phyloP scores from a whole-genome alignment of 1,284 basidiomycete genomes.

The Baeospora myosura region DNA sequence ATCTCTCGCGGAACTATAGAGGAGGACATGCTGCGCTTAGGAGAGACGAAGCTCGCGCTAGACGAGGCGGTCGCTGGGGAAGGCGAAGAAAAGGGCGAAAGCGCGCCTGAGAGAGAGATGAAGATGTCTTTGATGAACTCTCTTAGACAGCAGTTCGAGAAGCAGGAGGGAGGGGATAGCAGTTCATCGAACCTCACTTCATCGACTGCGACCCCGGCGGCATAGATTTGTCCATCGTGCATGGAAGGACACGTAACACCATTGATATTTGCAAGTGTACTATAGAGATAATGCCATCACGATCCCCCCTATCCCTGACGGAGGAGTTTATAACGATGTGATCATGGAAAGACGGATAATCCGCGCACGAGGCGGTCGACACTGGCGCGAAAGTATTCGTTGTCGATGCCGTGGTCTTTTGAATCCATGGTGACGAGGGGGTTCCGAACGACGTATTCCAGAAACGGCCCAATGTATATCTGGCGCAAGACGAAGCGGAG shows the following conservation, averaged over 20 bases:
- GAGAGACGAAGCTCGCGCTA: slow-evolving; percentile 82
- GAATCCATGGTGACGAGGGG: slow-evolving; percentile 82
- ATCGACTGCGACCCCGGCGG: too few species aligned
- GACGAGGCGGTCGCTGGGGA: slow-evolving; percentile 90
- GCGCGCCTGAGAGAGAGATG: slow-evolving; percentile 69
- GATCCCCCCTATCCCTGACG: too few species aligned
- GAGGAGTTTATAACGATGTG: too few species aligned
- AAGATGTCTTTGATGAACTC: slow-evolving; percentile 76
- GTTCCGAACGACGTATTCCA: slow-evolving; percentile 90
- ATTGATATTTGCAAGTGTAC: slow-evolving; percentile 2
- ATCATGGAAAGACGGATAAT: slow-evolving; percentile 55
- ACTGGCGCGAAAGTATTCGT: slow-evolving; percentile 82
- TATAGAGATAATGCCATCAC: not conserved
- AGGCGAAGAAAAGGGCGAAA: slow-evolving; percentile 49
- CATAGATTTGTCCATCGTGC: slow-evolving; percentile 6
- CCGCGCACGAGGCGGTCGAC: slow-evolving; percentile 73
- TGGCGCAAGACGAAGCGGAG: slow-evolving; percentile 80
- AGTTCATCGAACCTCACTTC: too few species aligned
- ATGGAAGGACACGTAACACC: slow-evolving; percentile 1
- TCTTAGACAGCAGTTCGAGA: slow-evolving; percentile 64
- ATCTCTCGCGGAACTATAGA: slow-evolving; percentile 91
- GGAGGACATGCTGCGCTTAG: slow-evolving; percentile 90
- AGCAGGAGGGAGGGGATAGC: slow-evolving; percentile 11
- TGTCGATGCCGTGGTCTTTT: slow-evolving; percentile 77
- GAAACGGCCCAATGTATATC: slow-evolving; percentile 89